phyloP scores from a whole-genome alignment of 2,329 filamentous ascomycete genomes.

The Fusarium nisikadoi region DNA sequence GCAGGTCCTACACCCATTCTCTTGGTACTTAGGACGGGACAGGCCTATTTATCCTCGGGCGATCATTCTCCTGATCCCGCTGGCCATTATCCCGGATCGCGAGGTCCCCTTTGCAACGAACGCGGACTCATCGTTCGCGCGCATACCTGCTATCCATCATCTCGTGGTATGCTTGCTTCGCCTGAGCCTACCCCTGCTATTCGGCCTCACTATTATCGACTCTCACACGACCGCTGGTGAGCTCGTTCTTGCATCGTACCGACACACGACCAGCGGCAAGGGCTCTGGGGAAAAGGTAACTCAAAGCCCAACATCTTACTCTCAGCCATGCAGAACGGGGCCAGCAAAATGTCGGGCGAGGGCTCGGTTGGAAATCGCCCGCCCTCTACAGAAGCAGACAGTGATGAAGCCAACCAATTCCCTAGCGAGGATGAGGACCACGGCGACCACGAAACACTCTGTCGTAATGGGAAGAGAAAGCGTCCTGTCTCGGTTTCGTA shows the following conservation, averaged over 20 bases:
- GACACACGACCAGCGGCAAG: constrained; percentile 29
- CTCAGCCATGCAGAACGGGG: constrained; percentile 43
- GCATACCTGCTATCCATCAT: constrained; percentile 9
- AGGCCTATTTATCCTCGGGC: constrained; percentile 36
- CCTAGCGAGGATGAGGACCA: constrained; percentile 59
- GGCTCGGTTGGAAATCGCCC: constrained; percentile 49
- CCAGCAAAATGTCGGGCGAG: constrained; percentile 40
- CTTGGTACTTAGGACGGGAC: constrained; percentile 18
- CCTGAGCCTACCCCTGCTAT: constrained; percentile 15
- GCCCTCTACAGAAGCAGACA: constrained; percentile 54
- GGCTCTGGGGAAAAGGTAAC: constrained; percentile 13
- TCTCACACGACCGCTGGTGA: constrained; percentile 21
- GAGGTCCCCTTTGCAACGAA: constrained; percentile 29
- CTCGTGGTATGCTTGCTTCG: constrained; percentile 22
- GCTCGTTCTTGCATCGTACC: constrained; percentile 35
- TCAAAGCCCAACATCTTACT: constrained; percentile 19
- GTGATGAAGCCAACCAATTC: constrained; percentile 54
- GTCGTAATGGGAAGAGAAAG: constrained; percentile 64
- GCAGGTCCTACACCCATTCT: constrained; percentile 14
- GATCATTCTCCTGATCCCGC: constrained; percentile 39
- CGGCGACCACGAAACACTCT: constrained; percentile 51
- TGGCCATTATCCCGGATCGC: constrained; percentile 38
- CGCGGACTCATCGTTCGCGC: constrained; percentile 29
- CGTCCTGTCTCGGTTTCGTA: constrained; percentile 71
- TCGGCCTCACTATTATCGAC: constrained; percentile 5